phyloP scores from a whole-genome alignment of 2,329 filamentous ascomycete species.

The Neofusicoccum sp. region DNA sequence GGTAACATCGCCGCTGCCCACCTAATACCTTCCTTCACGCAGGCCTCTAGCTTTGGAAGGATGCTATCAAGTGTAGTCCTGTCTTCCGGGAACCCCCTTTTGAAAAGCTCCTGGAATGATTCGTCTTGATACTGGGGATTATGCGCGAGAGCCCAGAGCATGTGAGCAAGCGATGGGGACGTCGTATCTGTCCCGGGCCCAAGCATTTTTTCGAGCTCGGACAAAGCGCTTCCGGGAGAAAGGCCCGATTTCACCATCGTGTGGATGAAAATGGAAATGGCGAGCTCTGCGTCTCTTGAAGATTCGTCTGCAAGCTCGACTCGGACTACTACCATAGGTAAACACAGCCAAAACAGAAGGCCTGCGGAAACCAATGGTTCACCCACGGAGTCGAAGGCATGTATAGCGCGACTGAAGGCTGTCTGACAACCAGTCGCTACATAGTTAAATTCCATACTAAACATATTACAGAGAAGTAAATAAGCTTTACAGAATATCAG shows the following conservation, averaged over 20 bases:
- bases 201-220: slow-evolving; percentile 3
- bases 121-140: background rate
- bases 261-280: background rate
- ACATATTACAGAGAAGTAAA: no score
- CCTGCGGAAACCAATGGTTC: no score
- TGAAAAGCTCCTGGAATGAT: background rate
- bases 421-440: background rate
- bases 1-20: slow-evolving; percentile 6
- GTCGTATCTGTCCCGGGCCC: background rate
- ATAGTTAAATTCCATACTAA: background rate
- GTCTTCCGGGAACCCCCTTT: background rate
- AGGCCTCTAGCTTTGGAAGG: background rate
- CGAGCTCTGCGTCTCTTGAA: background rate
- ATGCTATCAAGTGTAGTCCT: background rate
- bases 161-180: background rate
- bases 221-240: background rate
- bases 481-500: no score
- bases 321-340: slow-evolving; percentile 2
- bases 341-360: no score
- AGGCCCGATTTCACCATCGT: background rate
- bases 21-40: background rate
- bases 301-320: background rate
- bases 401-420: background rate
- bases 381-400: background rate
- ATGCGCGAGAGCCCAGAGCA: slow-evolving; percentile 2